These are phyloP conservation scores for Microthlaspi erraticum DNA, from an alignment of 345 rosid species.

Conservation along the genomic window DNA sequence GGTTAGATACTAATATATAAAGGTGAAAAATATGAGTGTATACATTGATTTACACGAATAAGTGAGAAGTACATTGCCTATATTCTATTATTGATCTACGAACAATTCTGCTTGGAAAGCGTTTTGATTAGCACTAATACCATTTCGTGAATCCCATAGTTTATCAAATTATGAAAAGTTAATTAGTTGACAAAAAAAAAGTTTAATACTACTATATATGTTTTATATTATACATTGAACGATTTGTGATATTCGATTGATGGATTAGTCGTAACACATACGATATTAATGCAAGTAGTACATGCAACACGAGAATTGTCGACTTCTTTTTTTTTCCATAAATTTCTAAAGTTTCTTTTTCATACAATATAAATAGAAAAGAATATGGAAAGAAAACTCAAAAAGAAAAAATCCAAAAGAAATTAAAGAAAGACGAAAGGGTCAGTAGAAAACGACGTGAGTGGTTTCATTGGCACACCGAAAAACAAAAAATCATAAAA, in stretches of 20 bases:
- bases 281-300: slow-evolving; percentile 18
- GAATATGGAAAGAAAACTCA: slow-evolving; percentile 36
- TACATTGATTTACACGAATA: background rate
- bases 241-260: slow-evolving; percentile 16
- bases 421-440: slow-evolving; percentile 30
- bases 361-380: slow-evolving; percentile 10
- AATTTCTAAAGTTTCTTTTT: slow-evolving; percentile 17
- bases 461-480: slow-evolving; percentile 44
- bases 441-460: slow-evolving; percentile 48
- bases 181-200: too few species aligned
- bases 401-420: slow-evolving; percentile 36
- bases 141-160: too few species aligned
- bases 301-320: slow-evolving; percentile 23
- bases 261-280: slow-evolving; percentile 28
- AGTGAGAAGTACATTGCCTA: slow-evolving; percentile 8
- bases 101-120: background rate
- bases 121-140: too few species aligned
- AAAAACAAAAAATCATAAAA: slow-evolving; percentile 31
- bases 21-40: too few species aligned
- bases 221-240: background rate
- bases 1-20: background rate
- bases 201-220: too few species aligned
- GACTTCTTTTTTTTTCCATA: slow-evolving; percentile 15
- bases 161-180: too few species aligned
- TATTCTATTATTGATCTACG: background rate